phyloP scores from a whole-genome alignment of 441 rosid genomes.

The Eutrema salsugineum region DNA sequence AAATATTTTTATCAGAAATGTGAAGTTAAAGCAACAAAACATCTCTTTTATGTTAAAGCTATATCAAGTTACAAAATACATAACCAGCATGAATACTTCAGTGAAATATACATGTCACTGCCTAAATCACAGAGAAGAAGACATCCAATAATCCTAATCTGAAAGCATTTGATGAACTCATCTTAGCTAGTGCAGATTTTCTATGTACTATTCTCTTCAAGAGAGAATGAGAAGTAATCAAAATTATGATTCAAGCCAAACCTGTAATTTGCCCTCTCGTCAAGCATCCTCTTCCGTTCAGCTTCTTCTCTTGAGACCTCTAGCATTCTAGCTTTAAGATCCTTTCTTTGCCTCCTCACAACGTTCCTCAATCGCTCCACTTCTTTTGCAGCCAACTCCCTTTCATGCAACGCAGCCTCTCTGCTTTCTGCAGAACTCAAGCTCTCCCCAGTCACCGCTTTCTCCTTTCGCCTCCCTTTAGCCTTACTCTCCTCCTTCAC shows the following conservation, averaged over 20 bases:
- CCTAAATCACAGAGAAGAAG: background rate
- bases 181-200: background rate
- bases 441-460: conserved; percentile 38
- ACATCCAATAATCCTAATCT: background rate
- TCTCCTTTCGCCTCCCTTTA: conserved; percentile 55
- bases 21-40: background rate
- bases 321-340: conserved; percentile 71
- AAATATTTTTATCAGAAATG: background rate
- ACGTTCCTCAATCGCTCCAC: conserved; percentile 72
- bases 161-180: background rate
- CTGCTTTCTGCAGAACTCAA: conserved; percentile 44
- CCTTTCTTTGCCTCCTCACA: conserved; percentile 78
- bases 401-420: conserved; percentile 66
- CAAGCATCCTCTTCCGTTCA: conserved; percentile 87
- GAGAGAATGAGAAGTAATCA: background rate
- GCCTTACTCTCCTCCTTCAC: conserved; percentile 50
- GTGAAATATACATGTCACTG: background rate
- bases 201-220: background rate
- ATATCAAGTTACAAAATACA: background rate
- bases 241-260: conserved; percentile 12
- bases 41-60: background rate
- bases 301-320: conserved; percentile 91
- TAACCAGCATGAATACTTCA: background rate
- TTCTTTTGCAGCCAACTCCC: conserved; percentile 73
- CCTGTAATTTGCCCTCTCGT: conserved; percentile 86